phyloP scores from a whole-genome alignment of 495 filamentous ascomycete genomes.

The Thozetella sp. region DNA sequence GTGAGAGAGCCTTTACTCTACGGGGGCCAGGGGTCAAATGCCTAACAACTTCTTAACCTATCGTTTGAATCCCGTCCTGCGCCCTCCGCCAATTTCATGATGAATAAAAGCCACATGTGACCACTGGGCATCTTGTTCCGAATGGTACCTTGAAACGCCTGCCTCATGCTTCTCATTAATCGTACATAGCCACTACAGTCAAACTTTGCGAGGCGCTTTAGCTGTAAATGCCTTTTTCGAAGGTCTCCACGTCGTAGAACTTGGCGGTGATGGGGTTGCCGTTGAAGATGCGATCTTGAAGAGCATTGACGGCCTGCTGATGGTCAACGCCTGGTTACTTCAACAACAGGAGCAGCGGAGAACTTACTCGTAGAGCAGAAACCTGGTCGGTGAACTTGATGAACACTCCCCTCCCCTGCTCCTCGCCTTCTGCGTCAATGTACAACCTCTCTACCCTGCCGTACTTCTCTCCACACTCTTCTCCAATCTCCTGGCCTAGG shows the following conservation, averaged over 20 bases:
- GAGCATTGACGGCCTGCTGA: slow-evolving; percentile 78
- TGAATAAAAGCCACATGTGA: no score
- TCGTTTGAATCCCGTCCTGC: no score
- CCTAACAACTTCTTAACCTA: no score
- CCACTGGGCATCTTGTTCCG: no score
- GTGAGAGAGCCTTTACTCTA: no score
- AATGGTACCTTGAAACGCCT: no score
- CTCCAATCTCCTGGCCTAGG: slow-evolving; percentile 90
- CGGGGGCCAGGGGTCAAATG: no score
- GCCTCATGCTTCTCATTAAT: no score
- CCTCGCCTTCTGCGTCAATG: slow-evolving; percentile 57
- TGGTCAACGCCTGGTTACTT: neutral
- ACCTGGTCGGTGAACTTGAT: slow-evolving; percentile 85
- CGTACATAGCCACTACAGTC: no score
- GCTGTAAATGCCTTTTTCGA: slow-evolving; percentile 71
- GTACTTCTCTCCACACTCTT: slow-evolving; percentile 88
- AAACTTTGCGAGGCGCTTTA: no score
- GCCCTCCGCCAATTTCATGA: no score
- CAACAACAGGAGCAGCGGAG: neutral
- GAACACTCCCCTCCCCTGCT: slow-evolving; percentile 66
- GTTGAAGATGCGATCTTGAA: slow-evolving; percentile 83
- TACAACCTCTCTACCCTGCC: slow-evolving; percentile 84
- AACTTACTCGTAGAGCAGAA: slow-evolving; percentile 76
- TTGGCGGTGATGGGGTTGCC: slow-evolving; percentile 77
- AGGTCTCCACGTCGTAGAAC: slow-evolving; percentile 81